These are phyloP conservation scores for Boletus rex-veris DNA, from an alignment of 768 basidiomycete genomes.

Conservation along the genomic window DNA sequence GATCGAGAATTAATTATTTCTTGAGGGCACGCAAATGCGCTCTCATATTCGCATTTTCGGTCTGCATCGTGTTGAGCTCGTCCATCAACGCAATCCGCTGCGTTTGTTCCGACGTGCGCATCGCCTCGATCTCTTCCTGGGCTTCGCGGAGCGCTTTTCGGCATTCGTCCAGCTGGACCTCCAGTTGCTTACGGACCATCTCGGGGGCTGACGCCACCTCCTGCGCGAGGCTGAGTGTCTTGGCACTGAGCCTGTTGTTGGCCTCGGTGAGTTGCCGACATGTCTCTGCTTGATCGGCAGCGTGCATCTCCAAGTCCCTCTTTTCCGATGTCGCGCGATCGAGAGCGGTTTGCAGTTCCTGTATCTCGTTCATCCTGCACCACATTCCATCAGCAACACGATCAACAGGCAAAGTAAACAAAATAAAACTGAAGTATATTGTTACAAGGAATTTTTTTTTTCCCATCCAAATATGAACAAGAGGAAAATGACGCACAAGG, in stretches of 20 bases:
- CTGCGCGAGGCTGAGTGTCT: slow-evolving; percentile 50
- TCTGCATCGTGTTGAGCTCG: slow-evolving; percentile 81
- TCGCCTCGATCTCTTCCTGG: slow-evolving; percentile 63
- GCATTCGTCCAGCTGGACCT: slow-evolving; percentile 58
- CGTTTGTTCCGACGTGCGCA: slow-evolving; percentile 68
- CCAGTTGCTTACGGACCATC: slow-evolving; percentile 59
- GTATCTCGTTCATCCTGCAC: slow-evolving; percentile 63
- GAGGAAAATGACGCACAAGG: slow-evolving; percentile 47
- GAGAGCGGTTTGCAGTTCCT: slow-evolving; percentile 54
- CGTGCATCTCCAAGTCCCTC: slow-evolving; percentile 61
- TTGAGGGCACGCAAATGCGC: slow-evolving; percentile 66
- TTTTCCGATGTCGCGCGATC: slow-evolving; percentile 63
- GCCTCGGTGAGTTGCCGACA: slow-evolving; percentile 71
- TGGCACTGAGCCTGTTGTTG: slow-evolving; percentile 73
- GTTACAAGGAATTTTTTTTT: neutral
- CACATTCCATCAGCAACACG: neutral
- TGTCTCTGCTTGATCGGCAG: slow-evolving; percentile 71
- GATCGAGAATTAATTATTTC: slow-evolving; percentile 10
- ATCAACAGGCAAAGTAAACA: neutral
- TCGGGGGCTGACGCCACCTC: slow-evolving; percentile 36
- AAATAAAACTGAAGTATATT: neutral
- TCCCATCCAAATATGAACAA: neutral
- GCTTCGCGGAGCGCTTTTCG: slow-evolving; percentile 60
- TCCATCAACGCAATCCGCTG: slow-evolving; percentile 85
- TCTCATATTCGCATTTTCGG: slow-evolving; percentile 67